Conservation (phyloP, 192 early-diverging fungal species). For the Glomus cerebriforme region DNA sequence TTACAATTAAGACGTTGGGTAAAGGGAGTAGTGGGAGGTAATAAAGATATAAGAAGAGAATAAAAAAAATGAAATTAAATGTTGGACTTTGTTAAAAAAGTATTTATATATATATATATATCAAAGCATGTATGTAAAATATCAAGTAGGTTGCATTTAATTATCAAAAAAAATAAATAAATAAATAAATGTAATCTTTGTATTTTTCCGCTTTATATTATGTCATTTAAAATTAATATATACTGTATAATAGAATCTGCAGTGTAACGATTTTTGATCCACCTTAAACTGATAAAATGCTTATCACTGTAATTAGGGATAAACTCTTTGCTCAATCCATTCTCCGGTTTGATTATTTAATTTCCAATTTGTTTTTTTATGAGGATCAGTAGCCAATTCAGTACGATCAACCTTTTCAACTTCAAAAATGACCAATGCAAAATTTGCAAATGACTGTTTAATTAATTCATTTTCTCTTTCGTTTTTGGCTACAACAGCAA, state of each 20-base stretch:
- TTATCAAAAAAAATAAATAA: too few species aligned
- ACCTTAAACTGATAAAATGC: too few species aligned
- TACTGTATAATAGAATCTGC: too few species aligned
- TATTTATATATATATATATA: too few species aligned
- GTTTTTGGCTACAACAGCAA: conserved; percentile 20
- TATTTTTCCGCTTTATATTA: too few species aligned
- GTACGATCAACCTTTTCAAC: conserved; percentile 40
- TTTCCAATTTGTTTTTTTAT: neutral
- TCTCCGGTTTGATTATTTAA: neutral
- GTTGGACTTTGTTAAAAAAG: too few species aligned
- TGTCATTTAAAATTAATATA: too few species aligned
- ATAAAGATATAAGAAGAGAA: neutral
- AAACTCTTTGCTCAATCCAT: neutral
- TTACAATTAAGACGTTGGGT: conserved; percentile 18
- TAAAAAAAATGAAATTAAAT: too few species aligned
- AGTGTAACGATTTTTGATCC: too few species aligned
- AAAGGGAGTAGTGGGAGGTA: neutral
- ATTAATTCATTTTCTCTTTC: conserved; percentile 26
- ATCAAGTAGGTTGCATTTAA: too few species aligned
- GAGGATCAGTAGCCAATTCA: conserved; percentile 8
- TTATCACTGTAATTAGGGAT: conserved; percentile 3
- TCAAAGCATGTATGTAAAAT: too few species aligned
- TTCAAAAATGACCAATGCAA: conserved; percentile 40
- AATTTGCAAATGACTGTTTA: conserved; percentile 38
- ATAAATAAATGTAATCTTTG: too few species aligned